Base-by-base conservation (phyloP, 495 filamentous ascomycete species). In the Podospora appendiculata region DNA sequence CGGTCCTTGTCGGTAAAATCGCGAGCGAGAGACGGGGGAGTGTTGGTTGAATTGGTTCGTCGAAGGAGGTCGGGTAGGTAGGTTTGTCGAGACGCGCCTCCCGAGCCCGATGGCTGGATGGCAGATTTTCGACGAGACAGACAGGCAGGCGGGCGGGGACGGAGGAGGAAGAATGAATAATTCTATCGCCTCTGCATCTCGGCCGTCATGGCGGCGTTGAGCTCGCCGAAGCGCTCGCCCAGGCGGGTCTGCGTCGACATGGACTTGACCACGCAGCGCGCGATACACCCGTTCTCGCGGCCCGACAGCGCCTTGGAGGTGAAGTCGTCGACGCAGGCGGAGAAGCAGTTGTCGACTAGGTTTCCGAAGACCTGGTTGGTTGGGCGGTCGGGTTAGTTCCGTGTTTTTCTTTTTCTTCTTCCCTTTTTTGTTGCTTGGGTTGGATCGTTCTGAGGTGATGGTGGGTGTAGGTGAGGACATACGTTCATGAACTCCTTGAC, bases 401-500 rank as follows among this genome's bases (percentile, higher is more conserved):
- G n/a, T n/a, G n/a, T n/a, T 13, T 38, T 35, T 36, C 19, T 12
- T 48, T 36, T 16, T 35, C 0, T 14, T 8, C 33, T 17, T 36
- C 51, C n/a, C 41, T 45, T 36, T 39, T 36, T 49, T 8, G 17
- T 41, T 13, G 47, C 49, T 44, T 45, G 47, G 50, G 45, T 18
- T 43, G 38, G 45, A 25, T 39, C 19, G 18, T 13, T 18, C 12
- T 36, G 45, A 8, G 25, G 13, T 7, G 14, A 34, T n/a, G 35
- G 13, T 36, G 34, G 8, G 51, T 12, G 45, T 18, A 34, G 56
- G 34, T 1, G n/a, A 10, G 41, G 16, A 78, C 77, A 68, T 81
- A 97, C 93, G 58, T 79, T 87, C 87, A 96, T 95, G 67, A 98
- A 96, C 57, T 96, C 92, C 76, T 95, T 95, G 80, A 97, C 85